These are phyloP conservation scores for Arabidopsis hybrid DNA, from an alignment of 441 rosid species.

Conservation along the genomic window DNA sequence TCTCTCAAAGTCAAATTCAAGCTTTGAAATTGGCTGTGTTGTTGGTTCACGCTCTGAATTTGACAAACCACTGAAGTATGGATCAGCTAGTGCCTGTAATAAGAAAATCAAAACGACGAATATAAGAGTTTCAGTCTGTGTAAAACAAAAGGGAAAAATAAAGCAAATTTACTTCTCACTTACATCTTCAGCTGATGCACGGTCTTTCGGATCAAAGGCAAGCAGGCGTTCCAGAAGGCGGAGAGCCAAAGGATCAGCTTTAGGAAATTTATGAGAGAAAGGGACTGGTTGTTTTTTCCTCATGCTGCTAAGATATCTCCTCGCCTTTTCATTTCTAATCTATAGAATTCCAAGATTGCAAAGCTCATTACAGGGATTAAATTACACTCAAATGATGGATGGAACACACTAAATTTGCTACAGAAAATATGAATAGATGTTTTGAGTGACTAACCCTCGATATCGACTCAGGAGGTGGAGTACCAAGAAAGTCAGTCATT, in stretches of 20 bases:
- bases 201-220: slow-evolving; percentile 99
- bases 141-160: slow-evolving; percentile 1
- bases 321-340: slow-evolving; percentile 98
- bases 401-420: slow-evolving; percentile 8
- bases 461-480: slow-evolving; percentile 85
- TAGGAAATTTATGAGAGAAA: slow-evolving; percentile 81
- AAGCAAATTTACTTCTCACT: slow-evolving; percentile 5
- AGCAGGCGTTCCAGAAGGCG: slow-evolving; percentile 77
- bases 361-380: slow-evolving; percentile 9
- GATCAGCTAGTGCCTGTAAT: slow-evolving; percentile 89
- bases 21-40: slow-evolving; percentile 88
- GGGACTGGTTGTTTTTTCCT: slow-evolving; percentile 88
- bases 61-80: slow-evolving; percentile 84
- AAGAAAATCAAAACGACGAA: slow-evolving; percentile 5
- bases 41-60: slow-evolving; percentile 93
- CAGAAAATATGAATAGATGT: neutral
- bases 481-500: slow-evolving; percentile 98
- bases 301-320: slow-evolving; percentile 97
- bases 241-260: slow-evolving; percentile 87
- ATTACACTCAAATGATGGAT: slow-evolving; percentile 11
- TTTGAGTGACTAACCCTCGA: slow-evolving; percentile 65
- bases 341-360: slow-evolving; percentile 46
- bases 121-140: slow-evolving; percentile 14
- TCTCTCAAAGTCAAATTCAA: slow-evolving; percentile 99
- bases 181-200: slow-evolving; percentile 87